Conservation (phyloP, 257 asterid species). For the Nyctanthes arbortristis region DNA sequence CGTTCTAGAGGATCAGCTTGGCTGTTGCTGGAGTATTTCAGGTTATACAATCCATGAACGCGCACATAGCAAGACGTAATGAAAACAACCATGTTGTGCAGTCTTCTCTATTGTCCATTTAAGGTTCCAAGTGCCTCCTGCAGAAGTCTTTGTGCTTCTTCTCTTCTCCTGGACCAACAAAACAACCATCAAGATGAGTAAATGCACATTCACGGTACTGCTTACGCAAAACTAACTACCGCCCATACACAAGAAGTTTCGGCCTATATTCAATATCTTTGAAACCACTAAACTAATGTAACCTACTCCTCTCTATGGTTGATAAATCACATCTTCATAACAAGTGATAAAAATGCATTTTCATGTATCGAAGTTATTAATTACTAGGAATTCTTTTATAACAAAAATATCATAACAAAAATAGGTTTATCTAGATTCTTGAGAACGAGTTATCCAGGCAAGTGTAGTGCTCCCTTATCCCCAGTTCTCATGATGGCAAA, state of each 20-base stretch:
- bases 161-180: constrained; percentile 72
- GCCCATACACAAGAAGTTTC: neutral
- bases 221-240: neutral
- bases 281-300: neutral
- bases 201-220: neutral
- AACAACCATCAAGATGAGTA: neutral
- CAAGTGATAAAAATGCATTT: neutral
- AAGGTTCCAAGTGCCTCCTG: constrained; percentile 71
- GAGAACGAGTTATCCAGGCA: neutral
- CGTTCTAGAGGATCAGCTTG: neutral
- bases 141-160: constrained; percentile 72
- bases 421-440: no score
- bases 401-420: no score
- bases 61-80: no score
- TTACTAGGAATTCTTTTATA: no score
- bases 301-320: neutral
- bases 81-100: neutral
- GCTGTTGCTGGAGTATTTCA: neutral
- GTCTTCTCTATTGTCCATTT: constrained; percentile 47
- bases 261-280: neutral
- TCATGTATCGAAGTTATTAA: neutral
- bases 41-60: no score
- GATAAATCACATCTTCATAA: neutral
- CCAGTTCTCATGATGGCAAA: neutral
- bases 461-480: neutral